phyloP scores from a whole-genome alignment of 305 asterid genomes.

The Withania somnifera region DNA sequence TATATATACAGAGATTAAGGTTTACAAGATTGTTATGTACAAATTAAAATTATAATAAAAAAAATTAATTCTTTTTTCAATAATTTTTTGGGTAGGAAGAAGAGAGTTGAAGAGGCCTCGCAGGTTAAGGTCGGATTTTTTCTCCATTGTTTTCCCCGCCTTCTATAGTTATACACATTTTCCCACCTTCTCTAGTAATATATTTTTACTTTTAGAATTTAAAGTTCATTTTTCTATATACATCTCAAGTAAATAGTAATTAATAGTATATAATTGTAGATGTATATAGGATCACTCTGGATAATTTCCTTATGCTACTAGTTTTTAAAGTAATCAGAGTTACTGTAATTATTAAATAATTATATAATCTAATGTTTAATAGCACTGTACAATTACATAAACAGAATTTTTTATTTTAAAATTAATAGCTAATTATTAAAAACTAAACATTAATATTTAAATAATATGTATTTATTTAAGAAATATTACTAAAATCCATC shows the following conservation, averaged over 20 bases:
- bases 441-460: background rate
- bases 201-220: too few species aligned
- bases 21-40: background rate
- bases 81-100: background rate
- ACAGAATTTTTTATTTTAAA: background rate
- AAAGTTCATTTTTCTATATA: background rate
- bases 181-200: background rate
- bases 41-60: background rate
- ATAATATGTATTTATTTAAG: background rate
- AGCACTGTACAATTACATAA: background rate
- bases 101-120: constrained; percentile 32
- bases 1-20: background rate
- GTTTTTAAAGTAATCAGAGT: too few species aligned
- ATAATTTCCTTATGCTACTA: too few species aligned
- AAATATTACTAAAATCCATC: background rate
- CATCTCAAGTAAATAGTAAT: background rate
- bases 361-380: too few species aligned
- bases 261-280: too few species aligned
- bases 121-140: constrained; percentile 15
- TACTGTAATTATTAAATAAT: too few species aligned
- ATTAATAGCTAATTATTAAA: background rate
- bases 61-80: background rate
- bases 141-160: constrained; percentile 17
- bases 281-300: too few species aligned
- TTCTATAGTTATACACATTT: constrained; percentile 11